Base-by-base conservation (phyloP, 2,329 filamentous ascomycete species). In the Trichoderma guizhouense region DNA sequence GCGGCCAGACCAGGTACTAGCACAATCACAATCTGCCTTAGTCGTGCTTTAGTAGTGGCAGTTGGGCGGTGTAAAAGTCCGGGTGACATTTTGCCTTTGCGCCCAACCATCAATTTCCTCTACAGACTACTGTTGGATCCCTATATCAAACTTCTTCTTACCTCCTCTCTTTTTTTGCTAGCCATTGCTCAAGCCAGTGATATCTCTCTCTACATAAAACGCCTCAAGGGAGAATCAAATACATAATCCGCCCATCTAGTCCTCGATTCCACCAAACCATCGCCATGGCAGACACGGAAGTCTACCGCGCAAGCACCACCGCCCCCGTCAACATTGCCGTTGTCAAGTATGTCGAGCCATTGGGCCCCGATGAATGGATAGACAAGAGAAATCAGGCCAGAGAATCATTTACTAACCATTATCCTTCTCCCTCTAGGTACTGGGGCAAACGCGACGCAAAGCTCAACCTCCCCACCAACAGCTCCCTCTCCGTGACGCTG, bases 251-350 rank as follows among this genome's bases (percentile, higher is more conserved):
- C 34, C 11, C 34, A 9, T 24, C 32, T 3, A 4, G 15, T 30
- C 61, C 73, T 70, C 72, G 55, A 72, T 55, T 26, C 66, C 53
- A 36, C 64, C 73, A 74, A 71, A 64, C 32, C 51, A 28, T 71
- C 73, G 74, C 68, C 74, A 87, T 87, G 85, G 82, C 84, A 36
- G 85, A 86, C 76, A 83, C 78, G 68, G 86, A 85, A 71, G 88
- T 98, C 78, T 95, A 97, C 86, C 92, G 94, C 78, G 93, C 96
- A 77, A 98, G 93, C 86, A 98, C 96, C 72, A 98, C 95, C 75
- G 96, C 96, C 53, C 96, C 95, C 15, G 95, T 98, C 80, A 98
- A 98, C 86, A 98, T 98, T 81, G 95, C 95, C 76, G 95, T 98
- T 72, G 96, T 98, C 85, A 98, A 98, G 92, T 97, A 79, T 24